Evolutionary conservation across 208 protist species (phyloP).

Genomic region (Trypanosoma platydactyli): DNA sequence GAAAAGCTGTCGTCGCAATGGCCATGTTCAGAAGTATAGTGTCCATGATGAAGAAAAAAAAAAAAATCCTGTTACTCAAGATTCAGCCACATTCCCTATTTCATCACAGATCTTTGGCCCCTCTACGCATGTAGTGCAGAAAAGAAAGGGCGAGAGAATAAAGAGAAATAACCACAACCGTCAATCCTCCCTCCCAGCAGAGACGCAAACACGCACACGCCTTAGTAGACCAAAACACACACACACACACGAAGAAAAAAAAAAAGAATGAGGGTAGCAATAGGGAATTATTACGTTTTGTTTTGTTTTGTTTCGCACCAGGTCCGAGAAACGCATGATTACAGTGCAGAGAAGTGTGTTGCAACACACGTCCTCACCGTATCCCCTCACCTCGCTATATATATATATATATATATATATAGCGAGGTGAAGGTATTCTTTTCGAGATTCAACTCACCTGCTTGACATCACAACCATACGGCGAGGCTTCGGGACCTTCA

Average conservation of each 20-base stretch:
- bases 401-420: neutral
- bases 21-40: conserved; percentile 38
- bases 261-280: no score
- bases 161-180: conserved; percentile 5
- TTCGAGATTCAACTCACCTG: conserved; percentile 1
- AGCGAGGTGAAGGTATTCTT: neutral
- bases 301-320: no score
- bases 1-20: conserved; percentile 46
- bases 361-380: no score
- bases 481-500: conserved; percentile 48
- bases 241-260: no score
- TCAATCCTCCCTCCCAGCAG: neutral
- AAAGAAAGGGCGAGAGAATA: conserved; percentile 10
- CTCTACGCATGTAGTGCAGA: conserved; percentile 3
- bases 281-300: no score
- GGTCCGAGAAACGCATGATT: no score
- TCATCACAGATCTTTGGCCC: neutral
- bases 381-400: conserved; percentile 9
- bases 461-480: conserved; percentile 36
- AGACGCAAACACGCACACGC: no score
- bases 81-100: neutral
- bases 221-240: no score
- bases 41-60: neutral
- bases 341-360: no score
- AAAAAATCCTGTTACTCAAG: conserved; percentile 7